Conservation (phyloP, 208 protist species). For the Crithidia mellificae region DNA sequence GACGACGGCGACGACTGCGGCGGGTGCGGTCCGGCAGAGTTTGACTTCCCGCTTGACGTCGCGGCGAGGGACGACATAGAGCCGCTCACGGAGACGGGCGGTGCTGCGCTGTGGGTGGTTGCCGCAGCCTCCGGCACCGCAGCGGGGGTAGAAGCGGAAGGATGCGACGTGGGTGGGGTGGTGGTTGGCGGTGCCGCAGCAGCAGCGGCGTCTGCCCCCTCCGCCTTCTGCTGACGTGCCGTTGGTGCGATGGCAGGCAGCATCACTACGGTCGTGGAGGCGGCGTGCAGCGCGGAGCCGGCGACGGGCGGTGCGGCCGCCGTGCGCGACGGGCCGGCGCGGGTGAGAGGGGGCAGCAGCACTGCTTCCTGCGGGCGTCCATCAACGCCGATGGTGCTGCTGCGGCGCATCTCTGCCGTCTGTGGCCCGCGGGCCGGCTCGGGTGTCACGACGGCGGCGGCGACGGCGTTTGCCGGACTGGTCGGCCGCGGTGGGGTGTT, state of each 20-base stretch:
- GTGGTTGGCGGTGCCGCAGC: too few relatives aligned
- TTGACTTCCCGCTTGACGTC: neutral
- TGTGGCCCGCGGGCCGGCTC: neutral
- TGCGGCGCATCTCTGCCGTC: neutral
- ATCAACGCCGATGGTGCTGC: too few relatives aligned
- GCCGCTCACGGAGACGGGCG: too few relatives aligned
- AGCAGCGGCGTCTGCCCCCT: too few relatives aligned
- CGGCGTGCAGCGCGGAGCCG: neutral
- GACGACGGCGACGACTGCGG: neutral
- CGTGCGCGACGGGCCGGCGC: neutral
- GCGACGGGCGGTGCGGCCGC: neutral
- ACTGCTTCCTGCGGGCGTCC: too few relatives aligned
- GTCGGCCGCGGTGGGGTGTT: neutral
- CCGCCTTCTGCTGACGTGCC: too few relatives aligned
- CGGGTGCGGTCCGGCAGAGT: neutral
- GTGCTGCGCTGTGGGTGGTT: too few relatives aligned
- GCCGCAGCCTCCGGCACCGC: too few relatives aligned
- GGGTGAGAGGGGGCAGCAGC: slow-evolving; percentile 16
- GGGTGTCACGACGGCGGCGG: neutral
- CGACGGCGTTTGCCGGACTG: neutral
- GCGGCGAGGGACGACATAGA: too few relatives aligned
- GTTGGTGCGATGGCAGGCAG: too few relatives aligned
- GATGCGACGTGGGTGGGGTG: too few relatives aligned
- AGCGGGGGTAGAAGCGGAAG: too few relatives aligned
- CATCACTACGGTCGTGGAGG: neutral